Evolutionary conservation across 1,139 yeast genomes (phyloP).

Genomic region (Protomyces pachydermus): DNA sequence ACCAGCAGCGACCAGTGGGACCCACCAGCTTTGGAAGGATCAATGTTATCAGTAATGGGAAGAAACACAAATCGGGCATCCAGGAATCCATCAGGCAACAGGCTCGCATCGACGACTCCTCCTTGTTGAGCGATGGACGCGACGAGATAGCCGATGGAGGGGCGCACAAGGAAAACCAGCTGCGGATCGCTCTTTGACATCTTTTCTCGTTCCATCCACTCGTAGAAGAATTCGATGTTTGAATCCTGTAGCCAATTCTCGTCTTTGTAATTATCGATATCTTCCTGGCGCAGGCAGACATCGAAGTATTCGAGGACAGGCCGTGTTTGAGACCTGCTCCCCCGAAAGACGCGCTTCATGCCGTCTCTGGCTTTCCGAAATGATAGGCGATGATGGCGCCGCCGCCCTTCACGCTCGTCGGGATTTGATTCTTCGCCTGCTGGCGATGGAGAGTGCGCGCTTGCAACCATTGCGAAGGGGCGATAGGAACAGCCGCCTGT

Average conservation of each 20-base stretch:
- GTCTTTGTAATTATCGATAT: slow-evolving; percentile 43
- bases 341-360: slow-evolving; percentile 15
- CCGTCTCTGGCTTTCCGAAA: slow-evolving; percentile 20
- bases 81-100: slow-evolving; percentile 44
- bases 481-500: too few species aligned
- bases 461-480: too few species aligned
- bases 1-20: slow-evolving; percentile 55
- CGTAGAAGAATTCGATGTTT: slow-evolving; percentile 34
- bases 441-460: too few species aligned
- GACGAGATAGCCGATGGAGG: slow-evolving; percentile 42
- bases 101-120: slow-evolving; percentile 39
- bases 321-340: slow-evolving; percentile 11
- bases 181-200: slow-evolving; percentile 7
- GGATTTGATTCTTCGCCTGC: too few species aligned
- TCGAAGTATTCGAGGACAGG: slow-evolving; percentile 40
- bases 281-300: slow-evolving; percentile 47
- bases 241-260: slow-evolving; percentile 51
- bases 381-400: slow-evolving; percentile 8
- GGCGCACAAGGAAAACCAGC: slow-evolving; percentile 40
- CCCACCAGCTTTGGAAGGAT: slow-evolving; percentile 50
- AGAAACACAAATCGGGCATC: slow-evolving; percentile 46
- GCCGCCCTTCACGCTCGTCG: neutral
- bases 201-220: slow-evolving; percentile 27
- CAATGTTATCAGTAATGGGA: slow-evolving; percentile 53
- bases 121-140: slow-evolving; percentile 30